Conservation (phyloP, 306 rosid genomes). For the Delonix regia region DNA sequence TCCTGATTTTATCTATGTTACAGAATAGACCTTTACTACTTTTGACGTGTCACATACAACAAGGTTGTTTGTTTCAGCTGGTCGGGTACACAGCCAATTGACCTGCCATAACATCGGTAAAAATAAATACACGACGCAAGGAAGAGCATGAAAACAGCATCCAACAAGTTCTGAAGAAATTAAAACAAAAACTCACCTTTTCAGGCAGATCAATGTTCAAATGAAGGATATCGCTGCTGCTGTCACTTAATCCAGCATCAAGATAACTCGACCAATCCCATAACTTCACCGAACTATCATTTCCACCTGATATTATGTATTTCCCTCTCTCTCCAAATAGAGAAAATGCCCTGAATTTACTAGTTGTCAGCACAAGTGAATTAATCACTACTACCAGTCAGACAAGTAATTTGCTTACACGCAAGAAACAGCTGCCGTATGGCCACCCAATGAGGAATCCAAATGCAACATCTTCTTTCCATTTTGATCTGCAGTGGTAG, state of each 20-base stretch:
- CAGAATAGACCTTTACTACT: slow-evolving; percentile 75
- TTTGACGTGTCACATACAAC: slow-evolving; percentile 86
- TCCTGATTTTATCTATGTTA: slow-evolving; percentile 51
- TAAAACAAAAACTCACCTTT: slow-evolving; percentile 62
- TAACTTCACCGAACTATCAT: slow-evolving; percentile 78
- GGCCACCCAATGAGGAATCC: slow-evolving; percentile 85
- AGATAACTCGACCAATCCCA: slow-evolving; percentile 75
- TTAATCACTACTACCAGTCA: slow-evolving; percentile 23
- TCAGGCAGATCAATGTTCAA: slow-evolving; percentile 59
- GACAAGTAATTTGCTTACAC: slow-evolving; percentile 59
- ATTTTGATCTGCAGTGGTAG: slow-evolving; percentile 45
- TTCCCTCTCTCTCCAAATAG: slow-evolving; percentile 85
- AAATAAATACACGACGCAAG: slow-evolving; percentile 24
- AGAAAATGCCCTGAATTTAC: slow-evolving; percentile 74
- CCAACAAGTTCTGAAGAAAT: slow-evolving; percentile 10
- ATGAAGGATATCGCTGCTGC: slow-evolving; percentile 35
- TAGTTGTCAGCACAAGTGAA: slow-evolving; percentile 38
- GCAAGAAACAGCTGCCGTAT: slow-evolving; percentile 78
- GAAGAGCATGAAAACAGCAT: slow-evolving; percentile 23
- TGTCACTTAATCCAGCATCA: slow-evolving; percentile 42
- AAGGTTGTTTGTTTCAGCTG: slow-evolving; percentile 79
- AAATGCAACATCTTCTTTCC: slow-evolving; percentile 60
- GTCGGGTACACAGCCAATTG: slow-evolving; percentile 84
- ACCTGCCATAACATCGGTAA: slow-evolving; percentile 60
- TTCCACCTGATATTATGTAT: slow-evolving; percentile 85